These are phyloP conservation scores for Amyloporia xantha DNA, from an alignment of 768 basidiomycete genomes.

Conservation along the genomic window DNA sequence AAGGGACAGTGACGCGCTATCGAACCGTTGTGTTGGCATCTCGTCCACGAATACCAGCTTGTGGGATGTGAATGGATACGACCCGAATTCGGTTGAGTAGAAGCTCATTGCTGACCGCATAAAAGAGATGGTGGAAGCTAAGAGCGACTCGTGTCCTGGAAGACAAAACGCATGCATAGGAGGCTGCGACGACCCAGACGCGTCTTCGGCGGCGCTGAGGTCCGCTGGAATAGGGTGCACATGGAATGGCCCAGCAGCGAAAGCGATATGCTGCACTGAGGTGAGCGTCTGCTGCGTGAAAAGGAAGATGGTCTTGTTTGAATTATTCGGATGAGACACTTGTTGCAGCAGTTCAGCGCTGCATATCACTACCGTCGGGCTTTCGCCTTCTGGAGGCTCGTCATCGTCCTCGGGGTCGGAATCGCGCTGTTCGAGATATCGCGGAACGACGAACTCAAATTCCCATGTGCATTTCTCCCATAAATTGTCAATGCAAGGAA, in stretches of 20 bases:
- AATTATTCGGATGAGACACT: conserved; percentile 89
- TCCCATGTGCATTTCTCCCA: conserved; percentile 99
- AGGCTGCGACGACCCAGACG: conserved; percentile 55
- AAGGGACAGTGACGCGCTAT: conserved; percentile 78
- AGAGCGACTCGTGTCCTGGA: conserved; percentile 74
- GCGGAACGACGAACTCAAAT: conserved; percentile 90
- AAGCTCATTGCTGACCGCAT: conserved; percentile 89
- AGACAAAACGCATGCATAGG: conserved; percentile 90
- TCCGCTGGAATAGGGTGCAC: conserved; percentile 63
- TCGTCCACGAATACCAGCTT: conserved; percentile 94
- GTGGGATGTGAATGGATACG: conserved; percentile 93
- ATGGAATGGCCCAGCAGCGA: conserved; percentile 94
- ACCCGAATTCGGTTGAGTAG: conserved; percentile 86
- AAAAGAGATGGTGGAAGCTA: conserved; percentile 64
- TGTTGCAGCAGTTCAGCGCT: conserved; percentile 95
- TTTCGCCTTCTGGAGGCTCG: conserved; percentile 33
- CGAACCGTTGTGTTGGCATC: conserved; percentile 73
- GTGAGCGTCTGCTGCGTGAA: conserved; percentile 83
- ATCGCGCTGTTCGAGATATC: conserved; percentile 64
- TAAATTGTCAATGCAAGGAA: conserved; percentile 91
- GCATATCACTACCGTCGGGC: conserved; percentile 84
- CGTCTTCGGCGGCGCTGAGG: conserved; percentile 51
- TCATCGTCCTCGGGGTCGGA: conserved; percentile 42
- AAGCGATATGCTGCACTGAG: conserved; percentile 94
- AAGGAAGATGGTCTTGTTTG: conserved; percentile 90